Evolutionary conservation across 805 yeast genomes (phyloP), one percentile per base, ranked within the genome.

Genomic region (Candida ficus): DNA sequence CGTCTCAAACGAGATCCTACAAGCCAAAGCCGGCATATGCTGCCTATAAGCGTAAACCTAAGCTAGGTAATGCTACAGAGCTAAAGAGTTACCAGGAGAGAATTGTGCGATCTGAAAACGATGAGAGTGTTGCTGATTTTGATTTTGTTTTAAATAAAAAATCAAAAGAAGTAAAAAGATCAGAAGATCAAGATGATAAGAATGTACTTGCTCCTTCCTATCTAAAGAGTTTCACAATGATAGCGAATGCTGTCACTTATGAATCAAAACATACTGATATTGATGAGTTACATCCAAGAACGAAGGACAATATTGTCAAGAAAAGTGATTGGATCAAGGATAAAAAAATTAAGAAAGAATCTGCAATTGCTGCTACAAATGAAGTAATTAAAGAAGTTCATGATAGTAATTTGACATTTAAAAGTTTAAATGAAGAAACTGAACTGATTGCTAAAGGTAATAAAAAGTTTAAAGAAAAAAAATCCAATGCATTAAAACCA

Each of bases 281-380:
- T 12, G 45, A 40, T 28, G 45, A 38, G 28, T 18, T 45, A 4
- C 46, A 47, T 38, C 49, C 50, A 10, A 37, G 48, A 4, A 46
- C 50, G 2, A 21, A 25, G 7, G 37, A 34, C 7, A 46, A 46
- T 18, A 41, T 31, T 21, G 50, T 46, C 7, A 35, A 25, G 12
- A 23, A 34, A 4, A 32, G 11, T 5, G 48, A 44, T 21, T 46
- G 50, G 50, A 16, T 31, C 3, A 44, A 36, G 28, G 50, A 46
- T 33, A 29, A 30, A 16, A 33, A 28, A 19, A 34, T 31, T 13
- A 31, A 17, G 22, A 14, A 5, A 6, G 39, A 29, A n/a, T n/a
- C n/a, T n/a, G n/a, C n/a, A n/a, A n/a, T n/a, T n/a, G n/a, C n/a
- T n/a, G n/a, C n/a, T n/a, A n/a, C n/a, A n/a, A n/a, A n/a, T n/a